Base-by-base conservation (phyloP, 208 protist genomes). In the Crithidia thermophila region DNA sequence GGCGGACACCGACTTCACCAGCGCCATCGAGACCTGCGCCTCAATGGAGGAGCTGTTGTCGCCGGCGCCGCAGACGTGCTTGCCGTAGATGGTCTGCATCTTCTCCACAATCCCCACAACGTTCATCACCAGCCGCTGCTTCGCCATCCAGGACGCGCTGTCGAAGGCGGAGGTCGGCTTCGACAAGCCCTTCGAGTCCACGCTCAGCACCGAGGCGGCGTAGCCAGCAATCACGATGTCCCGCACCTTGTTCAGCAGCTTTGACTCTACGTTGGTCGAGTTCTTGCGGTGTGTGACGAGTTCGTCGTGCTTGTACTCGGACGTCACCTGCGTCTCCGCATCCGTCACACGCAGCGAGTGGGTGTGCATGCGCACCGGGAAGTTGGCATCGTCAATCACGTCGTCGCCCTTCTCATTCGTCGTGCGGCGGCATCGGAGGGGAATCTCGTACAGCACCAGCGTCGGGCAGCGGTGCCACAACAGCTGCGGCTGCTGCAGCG, bases 391-490 rank as follows among this genome's bases (percentile, higher is more conserved):
- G 47, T 77, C 75, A 50, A 72, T 50, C 23, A 59, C 28, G 20
- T 73, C 72, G 10, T 53, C 36, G 30, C 67, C 75, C 21, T 73
- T 53, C 11, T 52, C 43, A 25, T 67, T 64, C 25, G 37, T 49
- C 25, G 13, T 55, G 25, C 45, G 61, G 10, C 23, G 25, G 46
- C 62, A 75, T 8, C 72, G 72, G 52, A 85, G 63, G 13, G 69
- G 75, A 28, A 81, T 75, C 51, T 85, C 79, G 66, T 79, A 85
- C n/a, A 83, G 51, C 23, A 67, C 59, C 18, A 87, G 62, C 2
- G 67, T 56, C 3, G 70, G 51, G 37, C 30, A 43, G 49, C 64
- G 73, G 36, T 75, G 58, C 66, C 60, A 60, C 28, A 47, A n/a
- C n/a, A n/a, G n/a, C n/a, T n/a, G n/a, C n/a, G n/a, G n/a, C n/a